Conservation (phyloP, 2,329 filamentous ascomycete species). For the Elsinoe perseae region DNA sequence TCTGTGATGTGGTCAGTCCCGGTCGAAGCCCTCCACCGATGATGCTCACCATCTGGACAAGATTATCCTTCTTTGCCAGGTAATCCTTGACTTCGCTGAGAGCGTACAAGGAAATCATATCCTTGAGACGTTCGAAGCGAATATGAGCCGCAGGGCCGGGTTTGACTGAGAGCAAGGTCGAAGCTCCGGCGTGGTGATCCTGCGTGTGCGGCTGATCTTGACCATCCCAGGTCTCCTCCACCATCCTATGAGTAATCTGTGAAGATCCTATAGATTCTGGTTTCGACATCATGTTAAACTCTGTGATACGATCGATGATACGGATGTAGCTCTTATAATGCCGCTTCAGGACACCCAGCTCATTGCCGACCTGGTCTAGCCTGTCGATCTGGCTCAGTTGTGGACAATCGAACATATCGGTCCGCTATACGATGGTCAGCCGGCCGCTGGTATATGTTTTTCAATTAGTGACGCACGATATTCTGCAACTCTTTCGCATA, state of each 20-base stretch:
- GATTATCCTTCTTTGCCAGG: slow-evolving; percentile 60
- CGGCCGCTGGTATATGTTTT: neutral
- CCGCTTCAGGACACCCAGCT: slow-evolving; percentile 53
- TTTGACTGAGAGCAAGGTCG: slow-evolving; percentile 37
- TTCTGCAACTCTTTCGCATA: slow-evolving; percentile 43
- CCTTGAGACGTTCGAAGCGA: slow-evolving; percentile 52
- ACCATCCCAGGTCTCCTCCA: slow-evolving; percentile 16
- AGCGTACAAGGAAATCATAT: slow-evolving; percentile 54
- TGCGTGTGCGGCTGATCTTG: neutral
- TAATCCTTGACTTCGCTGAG: slow-evolving; percentile 55
- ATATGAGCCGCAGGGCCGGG: slow-evolving; percentile 45
- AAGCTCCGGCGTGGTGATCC: slow-evolving; percentile 18
- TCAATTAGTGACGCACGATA: slow-evolving; percentile 34
- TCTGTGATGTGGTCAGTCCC: slow-evolving; percentile 39
- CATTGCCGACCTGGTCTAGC: slow-evolving; percentile 53
- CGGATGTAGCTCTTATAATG: slow-evolving; percentile 55
- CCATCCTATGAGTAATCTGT: slow-evolving; percentile 28
- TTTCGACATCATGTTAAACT: slow-evolving; percentile 36
- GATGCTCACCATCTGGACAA: slow-evolving; percentile 56
- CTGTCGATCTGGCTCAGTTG: slow-evolving; percentile 41
- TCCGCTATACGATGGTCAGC: slow-evolving; percentile 31
- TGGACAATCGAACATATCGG: slow-evolving; percentile 48
- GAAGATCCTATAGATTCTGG: slow-evolving; percentile 38
- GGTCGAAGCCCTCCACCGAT: neutral
- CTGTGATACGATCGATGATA: slow-evolving; percentile 52